Evolutionary conservation across 2,329 filamentous ascomycete genomes (phyloP).

Genomic region (Colletotrichum filicis): DNA sequence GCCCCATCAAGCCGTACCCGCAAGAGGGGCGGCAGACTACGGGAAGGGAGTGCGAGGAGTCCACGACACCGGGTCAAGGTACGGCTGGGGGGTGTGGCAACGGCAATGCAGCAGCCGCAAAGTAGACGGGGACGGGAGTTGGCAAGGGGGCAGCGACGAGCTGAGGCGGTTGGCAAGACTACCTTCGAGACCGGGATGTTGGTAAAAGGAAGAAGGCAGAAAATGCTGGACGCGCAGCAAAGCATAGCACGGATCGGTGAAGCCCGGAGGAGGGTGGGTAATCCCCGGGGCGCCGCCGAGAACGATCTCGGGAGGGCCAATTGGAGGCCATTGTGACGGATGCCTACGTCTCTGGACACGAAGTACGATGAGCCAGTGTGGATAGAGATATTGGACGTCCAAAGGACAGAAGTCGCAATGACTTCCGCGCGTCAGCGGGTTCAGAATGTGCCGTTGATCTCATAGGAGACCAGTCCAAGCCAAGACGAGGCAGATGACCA

Average conservation of each 20-base stretch:
- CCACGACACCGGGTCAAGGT: constrained; percentile 2
- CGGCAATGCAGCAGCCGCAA: background rate
- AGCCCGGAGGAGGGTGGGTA: constrained; percentile 4
- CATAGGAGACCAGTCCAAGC: background rate
- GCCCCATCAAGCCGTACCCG: background rate
- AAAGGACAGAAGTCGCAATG: background rate
- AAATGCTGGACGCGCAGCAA: background rate
- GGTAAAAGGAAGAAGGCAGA: background rate
- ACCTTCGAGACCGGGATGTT: background rate
- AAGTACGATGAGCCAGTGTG: constrained; percentile 26
- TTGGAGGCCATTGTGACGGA: constrained; percentile 8
- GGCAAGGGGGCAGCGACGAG: background rate
- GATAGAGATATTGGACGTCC: background rate
- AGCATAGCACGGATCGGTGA: constrained; percentile 12
- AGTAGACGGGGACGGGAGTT: background rate
- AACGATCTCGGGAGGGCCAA: constrained; percentile 1
- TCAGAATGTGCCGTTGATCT: constrained; percentile 2
- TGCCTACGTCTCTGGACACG: constrained; percentile 14
- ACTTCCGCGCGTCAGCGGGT: constrained; percentile 13
- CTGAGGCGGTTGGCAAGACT: constrained; percentile 16
- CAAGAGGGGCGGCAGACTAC: background rate
- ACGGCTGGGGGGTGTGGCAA: constrained; percentile 3
- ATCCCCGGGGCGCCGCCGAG: background rate
- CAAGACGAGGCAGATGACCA: background rate
- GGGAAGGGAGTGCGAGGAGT: background rate